Conservation (phyloP, 2,329 filamentous ascomycete genomes). For the Exserohilum rostratum region DNA sequence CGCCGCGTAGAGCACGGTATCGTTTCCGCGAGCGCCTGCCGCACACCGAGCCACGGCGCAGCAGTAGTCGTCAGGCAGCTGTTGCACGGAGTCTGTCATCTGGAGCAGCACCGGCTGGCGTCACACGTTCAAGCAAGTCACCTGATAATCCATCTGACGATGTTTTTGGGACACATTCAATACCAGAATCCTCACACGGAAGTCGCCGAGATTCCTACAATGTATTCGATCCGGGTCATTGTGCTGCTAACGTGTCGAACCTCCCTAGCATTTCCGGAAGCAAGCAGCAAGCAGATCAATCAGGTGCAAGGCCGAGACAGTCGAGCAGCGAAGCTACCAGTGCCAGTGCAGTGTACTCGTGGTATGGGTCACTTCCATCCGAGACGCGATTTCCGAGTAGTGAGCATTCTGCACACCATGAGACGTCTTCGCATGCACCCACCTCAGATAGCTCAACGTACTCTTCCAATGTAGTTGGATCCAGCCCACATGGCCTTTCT, state of each 20-base stretch:
- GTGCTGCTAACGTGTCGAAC: background rate
- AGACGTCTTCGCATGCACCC: constrained; percentile 7
- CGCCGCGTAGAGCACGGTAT: constrained; percentile 1
- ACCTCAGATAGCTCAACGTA: constrained; percentile 12
- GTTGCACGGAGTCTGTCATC: constrained; percentile 34
- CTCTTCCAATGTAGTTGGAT: constrained; percentile 1
- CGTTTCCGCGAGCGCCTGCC: constrained; percentile 15
- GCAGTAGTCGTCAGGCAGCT: constrained; percentile 8
- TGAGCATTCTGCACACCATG: constrained; percentile 18
- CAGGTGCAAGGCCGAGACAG: constrained; percentile 5
- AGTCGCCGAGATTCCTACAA: background rate
- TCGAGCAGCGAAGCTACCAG: constrained; percentile 36
- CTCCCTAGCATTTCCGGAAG: background rate
- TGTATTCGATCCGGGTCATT: background rate
- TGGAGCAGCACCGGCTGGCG: constrained; percentile 21
- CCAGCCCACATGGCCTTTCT: constrained; percentile 13
- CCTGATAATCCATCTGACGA: constrained; percentile 17
- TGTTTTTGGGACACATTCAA: constrained; percentile 19
- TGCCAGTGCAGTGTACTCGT: constrained; percentile 40
- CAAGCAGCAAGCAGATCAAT: background rate
- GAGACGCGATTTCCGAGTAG: constrained; percentile 34
- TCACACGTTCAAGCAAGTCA: constrained; percentile 1
- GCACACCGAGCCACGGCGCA: constrained; percentile 30
- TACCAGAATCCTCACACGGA: background rate
- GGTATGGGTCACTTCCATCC: constrained; percentile 36